These are phyloP conservation scores for Fusarium sp. DNA, from an alignment of 2,329 filamentous ascomycete species.

Conservation along the genomic window DNA sequence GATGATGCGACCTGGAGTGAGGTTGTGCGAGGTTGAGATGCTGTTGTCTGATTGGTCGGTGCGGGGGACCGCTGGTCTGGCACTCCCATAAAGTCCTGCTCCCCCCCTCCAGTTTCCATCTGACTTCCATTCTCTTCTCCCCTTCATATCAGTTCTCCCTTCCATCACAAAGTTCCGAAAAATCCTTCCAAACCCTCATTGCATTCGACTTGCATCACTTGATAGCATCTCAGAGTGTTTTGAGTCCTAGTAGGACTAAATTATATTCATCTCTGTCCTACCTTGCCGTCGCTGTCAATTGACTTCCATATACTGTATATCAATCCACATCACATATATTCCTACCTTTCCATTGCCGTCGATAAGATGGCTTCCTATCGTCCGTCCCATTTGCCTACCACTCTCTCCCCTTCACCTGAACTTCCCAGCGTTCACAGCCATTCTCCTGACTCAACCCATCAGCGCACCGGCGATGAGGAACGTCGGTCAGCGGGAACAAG, in stretches of 20 bases:
- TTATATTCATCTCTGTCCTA: constrained; percentile 3
- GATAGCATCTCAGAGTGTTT: constrained; percentile 9
- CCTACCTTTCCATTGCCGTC: background rate
- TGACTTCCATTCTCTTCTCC: constrained; percentile 33
- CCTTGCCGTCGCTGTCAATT: constrained; percentile 14
- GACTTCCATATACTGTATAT: constrained; percentile 2
- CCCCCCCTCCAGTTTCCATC: constrained; percentile 34
- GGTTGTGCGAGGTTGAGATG: constrained; percentile 42
- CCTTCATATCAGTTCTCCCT: constrained; percentile 34
- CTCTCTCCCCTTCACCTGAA: constrained; percentile 1
- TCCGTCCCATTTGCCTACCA: background rate
- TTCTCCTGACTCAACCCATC: constrained; percentile 1
- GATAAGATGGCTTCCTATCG: constrained; percentile 24
- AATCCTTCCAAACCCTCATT: constrained; percentile 6
- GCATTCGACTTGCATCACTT: constrained; percentile 35
- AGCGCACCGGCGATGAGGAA: background rate
- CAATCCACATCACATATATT: background rate
- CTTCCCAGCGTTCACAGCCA: constrained; percentile 4
- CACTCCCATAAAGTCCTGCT: constrained; percentile 40
- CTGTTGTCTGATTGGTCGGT: constrained; percentile 38
- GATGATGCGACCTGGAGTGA: constrained; percentile 32
- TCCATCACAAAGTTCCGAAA: constrained; percentile 33
- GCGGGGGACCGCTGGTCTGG: constrained; percentile 23
- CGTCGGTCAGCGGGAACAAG: background rate
- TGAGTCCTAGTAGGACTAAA: constrained; percentile 24